These are phyloP conservation scores for Globisporangium apiculatum DNA, from an alignment of 352 stramenopile species.

Conservation along the genomic window DNA sequence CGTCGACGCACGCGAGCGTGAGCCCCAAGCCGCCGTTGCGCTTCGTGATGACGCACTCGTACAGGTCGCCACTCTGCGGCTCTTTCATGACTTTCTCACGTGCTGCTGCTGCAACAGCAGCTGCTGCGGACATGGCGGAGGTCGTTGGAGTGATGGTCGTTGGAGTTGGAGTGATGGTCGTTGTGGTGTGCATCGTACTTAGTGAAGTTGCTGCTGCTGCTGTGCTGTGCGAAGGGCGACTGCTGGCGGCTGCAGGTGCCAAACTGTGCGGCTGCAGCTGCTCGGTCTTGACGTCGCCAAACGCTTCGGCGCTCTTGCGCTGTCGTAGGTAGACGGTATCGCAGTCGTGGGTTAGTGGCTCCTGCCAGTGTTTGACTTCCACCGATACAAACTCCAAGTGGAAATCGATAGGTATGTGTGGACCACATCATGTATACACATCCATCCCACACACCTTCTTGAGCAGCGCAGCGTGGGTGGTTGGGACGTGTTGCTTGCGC, in stretches of 20 bases:
- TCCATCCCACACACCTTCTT: conserved; percentile 19
- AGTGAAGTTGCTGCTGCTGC: conserved; percentile 15
- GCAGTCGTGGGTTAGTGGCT: no score
- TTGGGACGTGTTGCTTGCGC: conserved; percentile 13
- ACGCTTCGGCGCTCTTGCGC: conserved; percentile 49
- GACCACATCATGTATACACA: no score
- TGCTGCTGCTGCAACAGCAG: conserved; percentile 26
- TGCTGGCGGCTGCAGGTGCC: conserved; percentile 10
- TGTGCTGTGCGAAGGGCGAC: conserved; percentile 12
- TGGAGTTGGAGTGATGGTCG: conserved; percentile 4
- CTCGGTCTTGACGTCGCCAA: conserved; percentile 29
- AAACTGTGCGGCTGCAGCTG: conserved; percentile 12
- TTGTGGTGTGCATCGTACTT: background rate
- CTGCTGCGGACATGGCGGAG: background rate
- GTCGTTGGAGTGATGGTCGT: conserved; percentile 7
- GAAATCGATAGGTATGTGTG: no score
- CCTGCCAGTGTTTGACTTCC: no score
- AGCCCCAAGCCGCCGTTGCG: conserved; percentile 65
- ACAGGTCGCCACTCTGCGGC: conserved; percentile 69
- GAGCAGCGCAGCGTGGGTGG: conserved; percentile 17
- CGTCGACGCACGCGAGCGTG: conserved; percentile 72
- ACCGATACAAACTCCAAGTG: no score
- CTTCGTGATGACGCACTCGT: conserved; percentile 83
- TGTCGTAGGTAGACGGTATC: no score
- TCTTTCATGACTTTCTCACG: conserved; percentile 83